Conservation (phyloP, 805 yeast genomes). For the Sungouiella blattae region DNA sequence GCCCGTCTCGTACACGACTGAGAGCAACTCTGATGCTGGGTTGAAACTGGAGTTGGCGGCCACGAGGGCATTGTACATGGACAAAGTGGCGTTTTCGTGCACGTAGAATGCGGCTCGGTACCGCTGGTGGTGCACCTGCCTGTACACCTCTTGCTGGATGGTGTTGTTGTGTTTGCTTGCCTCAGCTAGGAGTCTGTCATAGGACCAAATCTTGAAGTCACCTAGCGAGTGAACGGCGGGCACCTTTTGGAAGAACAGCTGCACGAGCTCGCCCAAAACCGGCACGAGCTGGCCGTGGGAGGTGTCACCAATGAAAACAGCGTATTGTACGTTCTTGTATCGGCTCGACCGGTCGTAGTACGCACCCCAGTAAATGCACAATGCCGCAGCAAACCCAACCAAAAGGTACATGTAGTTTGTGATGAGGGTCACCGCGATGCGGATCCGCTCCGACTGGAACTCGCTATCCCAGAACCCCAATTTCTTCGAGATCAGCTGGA, state of each 20-base stretch:
- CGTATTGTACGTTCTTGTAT: slow-evolving; percentile 21
- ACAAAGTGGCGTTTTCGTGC: slow-evolving; percentile 25
- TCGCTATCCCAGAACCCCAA: slow-evolving; percentile 28
- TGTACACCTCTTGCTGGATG: slow-evolving; percentile 23
- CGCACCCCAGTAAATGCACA: slow-evolving; percentile 33
- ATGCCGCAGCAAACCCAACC: slow-evolving; percentile 21
- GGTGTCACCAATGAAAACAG: slow-evolving; percentile 25
- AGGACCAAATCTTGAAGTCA: slow-evolving; percentile 21
- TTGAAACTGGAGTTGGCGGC: slow-evolving; percentile 13
- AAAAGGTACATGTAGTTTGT: slow-evolving; percentile 21
- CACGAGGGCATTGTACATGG: slow-evolving; percentile 19
- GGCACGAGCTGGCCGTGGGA: slow-evolving; percentile 17
- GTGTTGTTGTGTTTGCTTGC: slow-evolving; percentile 22
- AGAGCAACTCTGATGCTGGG: slow-evolving; percentile 19
- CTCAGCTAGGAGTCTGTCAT: slow-evolving; percentile 10
- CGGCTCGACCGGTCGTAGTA: slow-evolving; percentile 21
- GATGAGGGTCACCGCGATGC: slow-evolving; percentile 18
- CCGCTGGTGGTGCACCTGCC: slow-evolving; percentile 30
- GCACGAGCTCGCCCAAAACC: slow-evolving; percentile 21
- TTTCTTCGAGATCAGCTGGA: slow-evolving; percentile 19
- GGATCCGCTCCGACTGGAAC: slow-evolving; percentile 21
- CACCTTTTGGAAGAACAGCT: slow-evolving; percentile 17
- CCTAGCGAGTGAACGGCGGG: slow-evolving; percentile 21
- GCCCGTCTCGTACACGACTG: slow-evolving; percentile 30
- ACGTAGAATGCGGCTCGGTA: slow-evolving; percentile 29